Evolutionary conservation across 2,329 filamentous ascomycete genomes (phyloP).

Genomic region (Knoxdaviesia capensis): DNA sequence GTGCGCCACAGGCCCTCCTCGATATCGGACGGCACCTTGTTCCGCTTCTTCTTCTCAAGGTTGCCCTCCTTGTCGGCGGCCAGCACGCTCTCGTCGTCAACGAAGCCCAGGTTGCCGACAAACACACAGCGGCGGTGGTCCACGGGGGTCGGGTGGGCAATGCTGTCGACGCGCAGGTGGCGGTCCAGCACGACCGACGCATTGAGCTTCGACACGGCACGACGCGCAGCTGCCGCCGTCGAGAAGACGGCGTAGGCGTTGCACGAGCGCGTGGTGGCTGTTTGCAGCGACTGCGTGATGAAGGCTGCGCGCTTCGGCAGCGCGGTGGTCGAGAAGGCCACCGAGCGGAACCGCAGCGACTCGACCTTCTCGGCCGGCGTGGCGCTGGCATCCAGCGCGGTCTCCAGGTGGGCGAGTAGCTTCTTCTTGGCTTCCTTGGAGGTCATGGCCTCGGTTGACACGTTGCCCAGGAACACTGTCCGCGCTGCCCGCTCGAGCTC

Average conservation of each 20-base stretch:
- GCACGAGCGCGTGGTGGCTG: constrained; percentile 74
- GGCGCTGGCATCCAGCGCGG: constrained; percentile 39
- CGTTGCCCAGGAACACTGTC: constrained; percentile 85
- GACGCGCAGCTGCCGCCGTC: constrained; percentile 51
- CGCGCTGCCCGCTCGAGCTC: constrained; percentile 73
- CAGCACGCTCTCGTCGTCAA: constrained; percentile 69
- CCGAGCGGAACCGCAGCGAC: constrained; percentile 85
- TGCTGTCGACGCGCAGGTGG: constrained; percentile 76
- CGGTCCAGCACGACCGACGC: constrained; percentile 67
- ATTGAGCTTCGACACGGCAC: constrained; percentile 61
- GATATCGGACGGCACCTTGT: constrained; percentile 58
- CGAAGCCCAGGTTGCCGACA: constrained; percentile 87
- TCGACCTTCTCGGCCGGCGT: constrained; percentile 52
- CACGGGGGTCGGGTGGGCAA: constrained; percentile 66
- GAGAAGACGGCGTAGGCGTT: constrained; percentile 91
- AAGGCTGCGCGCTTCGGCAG: constrained; percentile 90
- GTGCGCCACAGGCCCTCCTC: constrained; percentile 85
- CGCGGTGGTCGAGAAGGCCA: constrained; percentile 55
- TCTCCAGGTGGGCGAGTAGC: constrained; percentile 57
- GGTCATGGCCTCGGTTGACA: constrained; percentile 63
- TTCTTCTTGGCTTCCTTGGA: constrained; percentile 65
- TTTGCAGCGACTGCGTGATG: constrained; percentile 78
- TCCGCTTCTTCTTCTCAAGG: constrained; percentile 51
- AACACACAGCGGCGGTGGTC: constrained; percentile 88
- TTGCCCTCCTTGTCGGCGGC: constrained; percentile 44